Evolutionary conservation across 108 stramenopile species (phyloP).

Genomic region (Fragilaria radians): DNA sequence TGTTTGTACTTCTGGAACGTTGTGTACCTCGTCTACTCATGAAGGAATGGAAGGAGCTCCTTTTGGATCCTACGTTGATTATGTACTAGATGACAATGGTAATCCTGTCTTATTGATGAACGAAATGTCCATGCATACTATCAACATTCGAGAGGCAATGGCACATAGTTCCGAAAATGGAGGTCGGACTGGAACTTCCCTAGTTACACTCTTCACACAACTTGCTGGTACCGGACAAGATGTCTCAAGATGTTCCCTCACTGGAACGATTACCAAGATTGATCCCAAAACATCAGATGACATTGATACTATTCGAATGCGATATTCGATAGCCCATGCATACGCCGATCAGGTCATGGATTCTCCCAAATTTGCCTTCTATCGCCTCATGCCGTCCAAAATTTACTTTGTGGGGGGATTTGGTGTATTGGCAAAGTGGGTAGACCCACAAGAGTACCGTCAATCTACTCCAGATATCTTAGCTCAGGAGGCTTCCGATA

Average conservation of each 20-base stretch:
- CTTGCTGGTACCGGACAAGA: constrained; percentile 62
- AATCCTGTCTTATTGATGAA: constrained; percentile 94
- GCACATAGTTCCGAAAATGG: background rate
- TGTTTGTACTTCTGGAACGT: constrained; percentile 80
- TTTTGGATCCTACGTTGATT: constrained; percentile 95
- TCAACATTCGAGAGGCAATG: constrained; percentile 69
- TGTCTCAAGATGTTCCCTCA: constrained; percentile 91
- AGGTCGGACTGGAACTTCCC: constrained; percentile 16
- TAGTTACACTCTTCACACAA: constrained; percentile 81
- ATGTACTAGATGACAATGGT: constrained; percentile 90
- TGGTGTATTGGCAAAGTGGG: constrained; percentile 93
- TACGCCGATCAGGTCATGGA: constrained; percentile 96
- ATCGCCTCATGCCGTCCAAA: constrained; percentile 73
- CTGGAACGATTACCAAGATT: constrained; percentile 75
- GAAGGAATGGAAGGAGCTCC: constrained; percentile 85
- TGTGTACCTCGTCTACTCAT: constrained; percentile 73
- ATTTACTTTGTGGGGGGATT: constrained; percentile 97
- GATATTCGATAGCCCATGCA: constrained; percentile 85
- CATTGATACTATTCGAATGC: constrained; percentile 81
- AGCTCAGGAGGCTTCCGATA: constrained; percentile 84
- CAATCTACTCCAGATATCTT: constrained; percentile 85
- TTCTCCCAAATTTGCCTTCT: constrained; percentile 90
- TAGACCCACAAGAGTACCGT: constrained; percentile 80
- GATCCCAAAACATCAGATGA: constrained; percentile 54
- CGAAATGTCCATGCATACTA: constrained; percentile 92